Evolutionary conservation across 441 rosid genomes (phyloP), one percentile per base, ranked within the genome.

Genomic region (Theobroma grandiflorum): DNA sequence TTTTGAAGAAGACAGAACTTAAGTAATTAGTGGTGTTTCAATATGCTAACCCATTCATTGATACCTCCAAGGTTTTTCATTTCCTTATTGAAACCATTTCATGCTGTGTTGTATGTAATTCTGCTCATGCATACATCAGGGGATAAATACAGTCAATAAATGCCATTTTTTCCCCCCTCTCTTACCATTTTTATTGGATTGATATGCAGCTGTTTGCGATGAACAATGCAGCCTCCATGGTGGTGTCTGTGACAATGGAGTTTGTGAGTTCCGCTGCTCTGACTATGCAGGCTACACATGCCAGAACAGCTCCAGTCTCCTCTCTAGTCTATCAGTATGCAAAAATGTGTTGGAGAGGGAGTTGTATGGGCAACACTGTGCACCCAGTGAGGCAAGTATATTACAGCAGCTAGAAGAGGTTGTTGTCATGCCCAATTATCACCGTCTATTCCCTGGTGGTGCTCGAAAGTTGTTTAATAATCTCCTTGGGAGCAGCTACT

Each of bases 191-290:
- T 77, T 37, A 52, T 79, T 76, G 57, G 67, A 47, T 64, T 72
- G 81, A 77, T 62, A 26, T 80, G 84, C 97, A 97, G 99, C 95
- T 79, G 94, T 92, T 65, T 97, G 99, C 31, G 98, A 97, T 57
- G 97, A 97, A 80, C 99, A 97, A 76, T 97, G 99, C 88, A 97
- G 99, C 80, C 95, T 97, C 22, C 99, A 97, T 40, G 99, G 99
- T 43, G 99, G 99, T 66, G 99, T 97, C 38, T 97, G 99, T 82
- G 99, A 97, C 78, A 95, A 97, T 35, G 99, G 99, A 61, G 96
- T 94, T 85, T 97, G 99, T 45, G 99, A 97, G 84, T 97, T 97
- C 78, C 97, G 99, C 50, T 97, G 99, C 94, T 97, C 99, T 16
- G 99, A 97, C 87, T 97, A 97, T 70, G 98, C 99, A 3, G 99